Base-by-base conservation (phyloP, 129 eudicot species). In the Oenanthe sinensis region DNA sequence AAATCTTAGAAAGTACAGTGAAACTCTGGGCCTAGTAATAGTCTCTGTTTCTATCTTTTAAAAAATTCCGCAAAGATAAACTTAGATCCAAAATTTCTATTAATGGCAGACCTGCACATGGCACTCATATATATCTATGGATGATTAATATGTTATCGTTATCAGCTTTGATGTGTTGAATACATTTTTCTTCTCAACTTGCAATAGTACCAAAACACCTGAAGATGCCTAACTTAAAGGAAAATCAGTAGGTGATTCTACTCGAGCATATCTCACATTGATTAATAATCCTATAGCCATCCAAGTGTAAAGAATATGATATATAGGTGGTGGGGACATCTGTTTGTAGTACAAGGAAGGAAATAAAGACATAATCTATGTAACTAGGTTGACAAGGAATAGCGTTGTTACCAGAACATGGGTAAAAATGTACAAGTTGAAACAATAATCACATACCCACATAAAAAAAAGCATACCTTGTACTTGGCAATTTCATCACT, bases 401-500 rank as follows among this genome's bases (percentile, higher is more conserved):
- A n/a, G n/a, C n/a, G n/a, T 8, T 60, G 36, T 20, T 60, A 10
- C 68, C 9, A 60, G 68, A 60, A n/a, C 36, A 33, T 33, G n/a
- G n/a, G 36, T 33, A 33, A 33, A 33, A 33, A 33, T 33, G 36
- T 33, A 33, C 36, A 33, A 33, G 36, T 33, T 33, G 36, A 33
- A 33, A n/a, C 8, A 48, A 22, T 55, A 55, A 20, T 55, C 28
- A 55, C 65, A 54, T 2, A 7, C 24, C 28, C 65, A 55, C 65
- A 55, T 7, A 55, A 55, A 55, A 58, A 22, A 11, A 2, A 6
- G 20, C 76, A 43, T n/a, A 90, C 91, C 95, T 90, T 87, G 75
- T 85, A 87, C 71, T 87, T 87, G 1, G 81, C 82, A 67, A 90
- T 87, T 76, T 85, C 90, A 26, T 90, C 94, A 8, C 87, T 82